Percentiles rank a stretch among this genome's conserved stretches.
Conservation (phyloP, 1,139 yeast genomes). For the Yamadazyma taylorii region DNA sequence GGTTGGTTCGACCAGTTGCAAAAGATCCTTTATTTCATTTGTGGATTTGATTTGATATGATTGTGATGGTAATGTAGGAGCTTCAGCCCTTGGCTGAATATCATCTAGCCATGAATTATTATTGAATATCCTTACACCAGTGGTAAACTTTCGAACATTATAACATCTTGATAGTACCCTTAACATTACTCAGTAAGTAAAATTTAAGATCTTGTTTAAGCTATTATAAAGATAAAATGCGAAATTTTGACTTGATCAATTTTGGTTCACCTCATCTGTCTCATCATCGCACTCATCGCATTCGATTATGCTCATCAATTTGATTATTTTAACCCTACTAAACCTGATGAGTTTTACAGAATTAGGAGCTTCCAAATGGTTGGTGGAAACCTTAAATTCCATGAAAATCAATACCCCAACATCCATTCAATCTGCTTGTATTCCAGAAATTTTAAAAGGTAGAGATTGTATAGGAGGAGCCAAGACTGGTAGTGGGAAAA, state of each 20-base stretch:
- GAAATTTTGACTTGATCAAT: too few species aligned
- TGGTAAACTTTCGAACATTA: constrained; percentile 2
- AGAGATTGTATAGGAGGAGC: constrained; percentile 98
- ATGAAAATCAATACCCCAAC: constrained; percentile 88
- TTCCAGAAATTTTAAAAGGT: constrained; percentile 80
- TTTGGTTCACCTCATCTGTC: too few species aligned
- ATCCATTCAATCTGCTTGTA: constrained; percentile 82
- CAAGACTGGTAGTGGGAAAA: constrained; percentile 96
- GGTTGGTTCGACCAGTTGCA: constrained; percentile 4
- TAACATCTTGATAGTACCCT: constrained; percentile 1
- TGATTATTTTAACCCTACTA: too few species aligned
- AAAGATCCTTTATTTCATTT: constrained; percentile 4
- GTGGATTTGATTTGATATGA: constrained; percentile 7
- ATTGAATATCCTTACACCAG: neutral
- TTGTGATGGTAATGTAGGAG: constrained; percentile 10
- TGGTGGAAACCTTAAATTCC: constrained; percentile 72
- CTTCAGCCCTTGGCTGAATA: constrained; percentile 9
- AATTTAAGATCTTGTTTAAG: too few species aligned
- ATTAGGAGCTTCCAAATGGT: constrained; percentile 85
- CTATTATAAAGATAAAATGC: too few species aligned
- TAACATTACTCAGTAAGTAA: constrained; percentile 2
- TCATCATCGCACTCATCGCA: constrained; percentile 1
- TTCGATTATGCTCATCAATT: neutral
- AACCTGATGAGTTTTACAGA: constrained; percentile 48
- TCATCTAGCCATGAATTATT: constrained; percentile 18